These are phyloP conservation scores for Teratosphaeria destructans DNA, from an alignment of 2,329 filamentous ascomycete species.

Conservation along the genomic window DNA sequence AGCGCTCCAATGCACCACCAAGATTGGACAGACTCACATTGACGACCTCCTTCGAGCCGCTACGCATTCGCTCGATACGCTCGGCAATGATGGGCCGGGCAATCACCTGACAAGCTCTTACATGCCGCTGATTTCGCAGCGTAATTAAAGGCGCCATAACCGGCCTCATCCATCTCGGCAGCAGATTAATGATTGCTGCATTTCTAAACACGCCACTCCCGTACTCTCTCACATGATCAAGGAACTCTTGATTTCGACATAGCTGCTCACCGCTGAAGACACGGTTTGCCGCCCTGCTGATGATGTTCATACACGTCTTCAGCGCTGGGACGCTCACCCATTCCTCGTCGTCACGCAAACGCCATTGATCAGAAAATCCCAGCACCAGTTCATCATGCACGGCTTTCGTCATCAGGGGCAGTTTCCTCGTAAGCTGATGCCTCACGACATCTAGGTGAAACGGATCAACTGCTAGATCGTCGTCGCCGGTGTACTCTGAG, in stretches of 20 bases:
- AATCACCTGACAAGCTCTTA: background rate
- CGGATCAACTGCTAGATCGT: background rate
- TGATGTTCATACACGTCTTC: background rate
- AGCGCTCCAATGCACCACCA: background rate
- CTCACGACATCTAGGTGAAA: background rate
- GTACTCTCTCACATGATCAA: constrained; percentile 28
- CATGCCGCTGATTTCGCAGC: background rate
- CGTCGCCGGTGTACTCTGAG: background rate
- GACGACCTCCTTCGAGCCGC: background rate
- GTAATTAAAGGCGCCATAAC: background rate
- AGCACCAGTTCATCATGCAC: background rate
- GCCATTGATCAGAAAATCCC: background rate
- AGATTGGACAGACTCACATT: background rate
- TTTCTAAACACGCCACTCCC: background rate
- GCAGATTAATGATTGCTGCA: background rate
- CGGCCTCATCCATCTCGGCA: background rate
- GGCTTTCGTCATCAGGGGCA: background rate
- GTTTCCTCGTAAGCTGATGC: background rate
- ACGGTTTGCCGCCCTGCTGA: constrained; percentile 4
- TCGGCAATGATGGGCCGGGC: constrained; percentile 1
- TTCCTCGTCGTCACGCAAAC: background rate
- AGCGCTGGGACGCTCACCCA: background rate
- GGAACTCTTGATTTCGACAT: constrained; percentile 37
- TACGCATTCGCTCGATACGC: background rate
- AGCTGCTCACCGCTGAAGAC: constrained; percentile 35